Evolutionary conservation across 1,139 yeast species (phyloP).

Genomic region (Yamadazyma buinensis): DNA sequence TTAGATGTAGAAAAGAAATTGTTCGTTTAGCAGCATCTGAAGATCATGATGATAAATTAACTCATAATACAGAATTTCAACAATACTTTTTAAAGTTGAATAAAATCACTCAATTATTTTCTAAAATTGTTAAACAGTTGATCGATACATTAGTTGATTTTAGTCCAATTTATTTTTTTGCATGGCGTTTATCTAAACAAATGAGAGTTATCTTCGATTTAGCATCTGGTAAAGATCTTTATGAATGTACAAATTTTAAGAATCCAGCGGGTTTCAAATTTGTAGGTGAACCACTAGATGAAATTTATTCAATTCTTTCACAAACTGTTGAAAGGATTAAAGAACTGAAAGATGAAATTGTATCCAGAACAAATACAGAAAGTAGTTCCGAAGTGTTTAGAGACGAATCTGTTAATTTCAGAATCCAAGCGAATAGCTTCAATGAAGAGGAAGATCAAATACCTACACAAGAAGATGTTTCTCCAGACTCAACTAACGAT

Average conservation of each 20-base stretch:
- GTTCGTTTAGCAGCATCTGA: background rate
- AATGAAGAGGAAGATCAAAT: background rate
- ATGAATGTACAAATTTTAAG: constrained; percentile 8
- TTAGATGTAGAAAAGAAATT: constrained; percentile 6
- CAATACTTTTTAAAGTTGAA: constrained; percentile 1
- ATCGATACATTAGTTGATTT: constrained; percentile 23
- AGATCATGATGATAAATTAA: constrained; percentile 2
- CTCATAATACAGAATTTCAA: constrained; percentile 1
- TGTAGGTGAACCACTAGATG: background rate
- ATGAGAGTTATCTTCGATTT: constrained; percentile 23
- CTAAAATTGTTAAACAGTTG: constrained; percentile 18
- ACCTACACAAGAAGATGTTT: too few species aligned
- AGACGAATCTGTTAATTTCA: background rate
- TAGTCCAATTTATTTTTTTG: constrained; percentile 37
- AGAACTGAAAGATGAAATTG: constrained; percentile 1
- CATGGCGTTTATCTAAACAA: constrained; percentile 38
- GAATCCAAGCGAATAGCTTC: background rate
- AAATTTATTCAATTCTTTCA: constrained; percentile 2
- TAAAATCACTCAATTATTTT: constrained; percentile 9
- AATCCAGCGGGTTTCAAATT: constrained; percentile 2
- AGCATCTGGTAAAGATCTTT: constrained; percentile 20
- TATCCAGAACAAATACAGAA: background rate
- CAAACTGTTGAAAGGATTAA: constrained; percentile 1
- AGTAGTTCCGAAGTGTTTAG: background rate
- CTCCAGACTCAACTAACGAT: background rate